Evolutionary conservation across 306 rosid genomes (phyloP).

Genomic region (Pueraria montana): DNA sequence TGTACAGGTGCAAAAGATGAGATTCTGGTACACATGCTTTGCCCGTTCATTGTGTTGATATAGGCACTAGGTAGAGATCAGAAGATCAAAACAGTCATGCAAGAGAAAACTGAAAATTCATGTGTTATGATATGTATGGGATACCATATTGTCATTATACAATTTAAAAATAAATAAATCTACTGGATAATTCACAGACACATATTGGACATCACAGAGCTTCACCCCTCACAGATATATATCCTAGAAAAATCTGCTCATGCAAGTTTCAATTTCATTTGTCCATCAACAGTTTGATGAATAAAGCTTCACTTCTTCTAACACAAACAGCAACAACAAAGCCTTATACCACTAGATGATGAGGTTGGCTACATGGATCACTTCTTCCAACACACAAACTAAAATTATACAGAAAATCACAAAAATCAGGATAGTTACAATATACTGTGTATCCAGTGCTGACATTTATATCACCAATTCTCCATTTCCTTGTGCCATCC

Average conservation of each 20-base stretch:
- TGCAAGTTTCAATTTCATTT: constrained; percentile 11
- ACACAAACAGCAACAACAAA: neutral
- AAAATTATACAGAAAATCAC: too few relatives aligned
- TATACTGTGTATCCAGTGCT: too few relatives aligned
- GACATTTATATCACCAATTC: neutral
- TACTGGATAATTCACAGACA: neutral
- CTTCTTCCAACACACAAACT: too few relatives aligned
- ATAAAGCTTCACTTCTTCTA: neutral
- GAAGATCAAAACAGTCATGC: neutral
- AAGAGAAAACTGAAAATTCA: neutral
- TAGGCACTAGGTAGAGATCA: constrained; percentile 2
- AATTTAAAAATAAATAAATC: neutral
- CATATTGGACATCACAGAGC: neutral
- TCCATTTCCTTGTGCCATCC: neutral
- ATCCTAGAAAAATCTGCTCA: neutral
- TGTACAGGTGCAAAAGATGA: constrained; percentile 11
- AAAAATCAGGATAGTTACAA: too few relatives aligned
- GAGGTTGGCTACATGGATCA: too few relatives aligned
- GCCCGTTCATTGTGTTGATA: neutral
- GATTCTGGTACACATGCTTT: neutral
- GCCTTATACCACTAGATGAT: too few relatives aligned
- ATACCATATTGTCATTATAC: neutral
- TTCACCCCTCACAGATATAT: constrained; percentile 1
- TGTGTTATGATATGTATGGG: neutral
- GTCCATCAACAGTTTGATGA: constrained; percentile 25